Base-by-base conservation (phyloP, 2,329 filamentous ascomycete genomes). In the Aspergillus neoniger region DNA sequence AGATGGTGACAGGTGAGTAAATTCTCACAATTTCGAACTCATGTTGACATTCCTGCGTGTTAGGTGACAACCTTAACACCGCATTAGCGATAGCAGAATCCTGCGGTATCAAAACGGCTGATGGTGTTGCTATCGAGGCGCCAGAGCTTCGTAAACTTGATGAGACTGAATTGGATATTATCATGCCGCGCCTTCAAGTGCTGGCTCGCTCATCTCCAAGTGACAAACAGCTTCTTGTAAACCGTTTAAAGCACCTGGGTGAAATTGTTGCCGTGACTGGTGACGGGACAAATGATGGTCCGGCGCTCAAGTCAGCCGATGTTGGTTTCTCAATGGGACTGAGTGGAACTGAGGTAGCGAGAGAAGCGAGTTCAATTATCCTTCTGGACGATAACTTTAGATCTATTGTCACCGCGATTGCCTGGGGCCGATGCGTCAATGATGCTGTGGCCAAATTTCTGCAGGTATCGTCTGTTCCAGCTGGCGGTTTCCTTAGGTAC, bases 61-160 rank as follows among this genome's bases (percentile, higher is more conserved):
- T 14, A 52, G 87, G 71, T 61, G 87, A 90, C 73, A 90, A 90
- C 68, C 79, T 90, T 63, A 79, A 86, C 9, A 91, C 89, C n/a
- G 89, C 88, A 3, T 84, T 84, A 53, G 88, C 89, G 5, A 91
- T 91, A 65, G 88, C 89, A 2, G 82, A 79, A 5, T 86, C 91
- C 63, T 91, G 89, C 63, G 89, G 89, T 44, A 90, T 91, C 73
- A 81, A 80, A 6, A 79, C 75, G n/a, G 70, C 73, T 19, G 86
- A 72, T n/a, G 86, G 82, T 7, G 75, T 86, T 60, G 83, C 86
- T 44, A 87, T 90, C 85, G 86, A 89, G 74, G 87, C 86, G 0
- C 86, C 86, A 3, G 80, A 79, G 25, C 89, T 89, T 73, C 81
- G 87, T 47, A 82, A 83, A 55, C 80, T 89, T 17, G 81, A 78